A percentile compares a stretch with the other conserved stretches of the same genome.
Evolutionary conservation across 164 flowering plant genomes (phyloP).

Genomic region (Vitis cinerea): DNA sequence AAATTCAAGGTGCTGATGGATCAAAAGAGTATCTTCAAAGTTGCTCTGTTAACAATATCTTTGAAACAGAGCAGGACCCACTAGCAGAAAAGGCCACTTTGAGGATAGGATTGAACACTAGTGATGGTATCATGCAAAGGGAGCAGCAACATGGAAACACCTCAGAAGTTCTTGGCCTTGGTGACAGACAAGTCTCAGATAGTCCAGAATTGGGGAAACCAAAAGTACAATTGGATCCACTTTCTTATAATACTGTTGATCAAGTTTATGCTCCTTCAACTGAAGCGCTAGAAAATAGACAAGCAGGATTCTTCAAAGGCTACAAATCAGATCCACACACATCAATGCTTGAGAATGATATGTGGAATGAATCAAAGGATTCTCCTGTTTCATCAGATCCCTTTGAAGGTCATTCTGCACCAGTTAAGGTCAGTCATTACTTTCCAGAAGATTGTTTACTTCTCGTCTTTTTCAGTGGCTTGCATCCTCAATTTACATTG

Average conservation of each 20-base stretch:
- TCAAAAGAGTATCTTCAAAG: slow-evolving; percentile 18
- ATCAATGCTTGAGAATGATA: slow-evolving; percentile 11
- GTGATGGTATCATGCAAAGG: slow-evolving; percentile 16
- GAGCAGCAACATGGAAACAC: slow-evolving; percentile 9
- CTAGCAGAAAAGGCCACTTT: slow-evolving; percentile 13
- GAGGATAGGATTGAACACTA: slow-evolving; percentile 15
- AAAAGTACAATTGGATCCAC: slow-evolving; percentile 24
- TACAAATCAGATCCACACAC: not conserved
- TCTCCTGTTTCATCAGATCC: slow-evolving; percentile 22
- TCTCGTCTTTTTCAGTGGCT: not conserved
- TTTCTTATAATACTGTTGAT: slow-evolving; percentile 27
- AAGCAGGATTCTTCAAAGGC: slow-evolving; percentile 18
- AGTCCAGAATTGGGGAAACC: slow-evolving; percentile 12
- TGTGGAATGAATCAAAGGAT: slow-evolving; percentile 3
- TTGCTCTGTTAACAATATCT: slow-evolving; percentile 18
- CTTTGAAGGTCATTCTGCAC: slow-evolving; percentile 22
- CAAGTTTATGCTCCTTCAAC: slow-evolving; percentile 21
- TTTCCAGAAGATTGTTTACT: not conserved
- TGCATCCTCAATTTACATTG: not conserved
- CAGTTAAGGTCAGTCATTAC: slow-evolving; percentile 30
- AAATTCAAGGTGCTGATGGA: slow-evolving; percentile 13
- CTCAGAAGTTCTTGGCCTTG: slow-evolving; percentile 19
- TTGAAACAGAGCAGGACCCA: slow-evolving; percentile 20
- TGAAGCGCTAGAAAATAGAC: slow-evolving; percentile 19
- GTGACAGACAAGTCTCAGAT: slow-evolving; percentile 13